Evolutionary conservation across 2,329 filamentous ascomycete species (phyloP).

Genomic region (Fusarium sambucinum): DNA sequence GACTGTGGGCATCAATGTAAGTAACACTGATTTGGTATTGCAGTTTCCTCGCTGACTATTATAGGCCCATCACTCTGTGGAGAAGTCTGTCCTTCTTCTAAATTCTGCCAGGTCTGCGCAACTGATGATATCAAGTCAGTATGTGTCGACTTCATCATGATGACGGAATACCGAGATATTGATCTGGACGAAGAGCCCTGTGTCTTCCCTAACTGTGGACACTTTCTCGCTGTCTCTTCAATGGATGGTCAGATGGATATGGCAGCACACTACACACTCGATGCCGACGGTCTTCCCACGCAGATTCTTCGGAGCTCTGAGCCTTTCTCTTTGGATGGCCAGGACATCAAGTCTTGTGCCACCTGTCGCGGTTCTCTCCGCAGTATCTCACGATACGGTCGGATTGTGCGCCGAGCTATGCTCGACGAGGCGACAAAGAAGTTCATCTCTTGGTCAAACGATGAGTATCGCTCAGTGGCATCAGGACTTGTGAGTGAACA

Average conservation of each 20-base stretch:
- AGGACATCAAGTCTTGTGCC: background rate
- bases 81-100: background rate
- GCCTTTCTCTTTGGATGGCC: background rate
- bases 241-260: slow-evolving; percentile 10
- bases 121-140: background rate
- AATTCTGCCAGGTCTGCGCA: background rate
- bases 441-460: slow-evolving; percentile 5
- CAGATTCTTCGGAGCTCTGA: background rate
- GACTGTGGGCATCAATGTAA: slow-evolving; percentile 10
- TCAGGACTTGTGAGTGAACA: background rate
- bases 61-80: slow-evolving; percentile 4
- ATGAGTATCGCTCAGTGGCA: background rate
- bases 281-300: background rate
- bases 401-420: slow-evolving; percentile 6
- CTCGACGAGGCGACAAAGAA: slow-evolving; percentile 2
- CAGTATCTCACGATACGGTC: slow-evolving; percentile 1
- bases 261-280: background rate
- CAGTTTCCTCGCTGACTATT: background rate
- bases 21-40: background rate
- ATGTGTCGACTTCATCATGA: slow-evolving; percentile 3
- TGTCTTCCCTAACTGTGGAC: slow-evolving; percentile 1
- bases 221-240: slow-evolving; percentile 4
- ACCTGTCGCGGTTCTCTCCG: slow-evolving; percentile 3
- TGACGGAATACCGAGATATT: slow-evolving; percentile 3
- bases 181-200: slow-evolving; percentile 1